A percentile compares a stretch with the other conserved stretches of the same genome.
Conservation (phyloP, 2,329 filamentous ascomycete genomes). For the Fonsecaea pedrosoi region DNA sequence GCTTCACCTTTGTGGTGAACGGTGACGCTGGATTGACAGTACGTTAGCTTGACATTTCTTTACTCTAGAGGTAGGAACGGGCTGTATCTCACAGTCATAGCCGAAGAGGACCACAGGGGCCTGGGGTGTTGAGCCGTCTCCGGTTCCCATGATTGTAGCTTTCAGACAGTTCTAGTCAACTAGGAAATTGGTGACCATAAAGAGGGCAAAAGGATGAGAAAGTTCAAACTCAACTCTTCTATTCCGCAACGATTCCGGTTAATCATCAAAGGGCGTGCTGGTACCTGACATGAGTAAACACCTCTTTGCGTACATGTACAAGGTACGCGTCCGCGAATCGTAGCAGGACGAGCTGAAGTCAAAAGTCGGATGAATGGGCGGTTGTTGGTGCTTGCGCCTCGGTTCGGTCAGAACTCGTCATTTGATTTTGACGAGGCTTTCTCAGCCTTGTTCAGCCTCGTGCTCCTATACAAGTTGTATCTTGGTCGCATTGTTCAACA, state of each 20-base stretch:
- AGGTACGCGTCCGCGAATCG: background rate
- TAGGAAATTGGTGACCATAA: background rate
- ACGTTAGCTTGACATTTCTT: background rate
- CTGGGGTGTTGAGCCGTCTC: background rate
- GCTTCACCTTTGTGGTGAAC: conserved; percentile 36
- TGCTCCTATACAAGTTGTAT: conserved; percentile 33
- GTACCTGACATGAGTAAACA: background rate
- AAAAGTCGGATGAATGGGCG: conserved; percentile 5
- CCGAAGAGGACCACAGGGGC: conserved; percentile 38
- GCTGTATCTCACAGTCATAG: conserved; percentile 35
- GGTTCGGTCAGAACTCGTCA: conserved; percentile 9
- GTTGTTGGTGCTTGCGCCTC: conserved; percentile 2
- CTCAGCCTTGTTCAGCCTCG: background rate
- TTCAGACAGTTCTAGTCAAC: background rate
- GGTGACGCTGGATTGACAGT: conserved; percentile 26
- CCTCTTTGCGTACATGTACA: background rate
- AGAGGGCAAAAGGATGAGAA: background rate
- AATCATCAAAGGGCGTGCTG: background rate
- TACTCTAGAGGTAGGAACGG: background rate
- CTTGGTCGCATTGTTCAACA: conserved; percentile 54
- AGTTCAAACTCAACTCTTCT: background rate
- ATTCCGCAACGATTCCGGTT: background rate
- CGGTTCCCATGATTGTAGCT: background rate
- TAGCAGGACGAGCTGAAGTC: background rate
- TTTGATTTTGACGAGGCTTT: background rate